phyloP scores from a whole-genome alignment of 192 early-diverging fungal genomes.

The Backusella luteola region DNA sequence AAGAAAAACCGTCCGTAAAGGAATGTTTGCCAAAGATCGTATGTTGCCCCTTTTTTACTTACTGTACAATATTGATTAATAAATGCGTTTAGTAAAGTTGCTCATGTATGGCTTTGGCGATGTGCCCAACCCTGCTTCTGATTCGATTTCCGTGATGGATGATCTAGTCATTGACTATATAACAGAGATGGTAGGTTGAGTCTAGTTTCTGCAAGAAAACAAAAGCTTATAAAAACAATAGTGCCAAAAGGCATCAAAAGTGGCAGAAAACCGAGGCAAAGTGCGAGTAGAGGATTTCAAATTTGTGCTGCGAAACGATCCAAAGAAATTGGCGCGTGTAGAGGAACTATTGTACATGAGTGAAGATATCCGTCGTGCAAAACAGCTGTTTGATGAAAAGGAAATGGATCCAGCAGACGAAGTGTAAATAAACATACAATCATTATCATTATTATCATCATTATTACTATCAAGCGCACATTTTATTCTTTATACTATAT shows the following conservation, averaged over 20 bases:
- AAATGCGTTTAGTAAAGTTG: conserved; percentile 46
- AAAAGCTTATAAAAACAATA: conserved; percentile 10
- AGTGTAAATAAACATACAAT: neutral
- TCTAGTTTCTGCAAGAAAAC: neutral
- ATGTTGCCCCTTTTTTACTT: neutral
- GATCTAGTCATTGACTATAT: conserved; percentile 77
- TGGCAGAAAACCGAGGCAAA: conserved; percentile 54
- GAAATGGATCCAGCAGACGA: conserved; percentile 40
- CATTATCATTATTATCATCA: neutral
- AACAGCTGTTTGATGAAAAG: conserved; percentile 53
- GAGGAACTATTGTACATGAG: conserved; percentile 79
- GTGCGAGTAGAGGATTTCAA: conserved; percentile 75
- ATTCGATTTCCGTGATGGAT: conserved; percentile 81
- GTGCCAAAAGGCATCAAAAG: conserved; percentile 56
- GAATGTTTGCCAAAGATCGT: conserved; percentile 43
- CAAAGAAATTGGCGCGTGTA: conserved; percentile 81
- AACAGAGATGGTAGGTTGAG: conserved; percentile 65
- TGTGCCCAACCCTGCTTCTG: conserved; percentile 67
- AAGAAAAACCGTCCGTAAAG: conserved; percentile 40
- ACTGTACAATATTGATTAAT: neutral
- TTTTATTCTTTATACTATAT: neutral
- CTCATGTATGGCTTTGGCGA: conserved; percentile 92
- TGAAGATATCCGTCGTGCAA: conserved; percentile 72
- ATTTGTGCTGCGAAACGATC: conserved; percentile 70
- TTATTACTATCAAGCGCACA: neutral